Evolutionary conservation across 1,284 basidiomycete species (phyloP).

Genomic region (Cryptococcus hybrid): DNA sequence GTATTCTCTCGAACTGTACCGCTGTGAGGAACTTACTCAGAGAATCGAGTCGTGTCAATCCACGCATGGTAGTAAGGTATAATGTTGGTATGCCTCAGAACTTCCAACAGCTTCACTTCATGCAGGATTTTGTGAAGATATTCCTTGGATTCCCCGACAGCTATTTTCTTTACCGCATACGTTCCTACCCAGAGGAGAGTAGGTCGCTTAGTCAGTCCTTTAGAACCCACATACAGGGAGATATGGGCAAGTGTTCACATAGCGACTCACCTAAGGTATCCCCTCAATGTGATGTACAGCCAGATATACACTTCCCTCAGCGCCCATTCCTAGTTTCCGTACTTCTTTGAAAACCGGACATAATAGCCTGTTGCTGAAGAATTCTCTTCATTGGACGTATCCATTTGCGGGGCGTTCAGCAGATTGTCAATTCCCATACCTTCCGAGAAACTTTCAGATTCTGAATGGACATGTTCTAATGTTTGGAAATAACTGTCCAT

Average conservation of each 20-base stretch:
- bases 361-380: conserved; percentile 53
- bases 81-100: conserved; percentile 86
- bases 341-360: conserved; percentile 82
- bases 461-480: conserved; percentile 41
- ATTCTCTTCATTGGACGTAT: conserved; percentile 19
- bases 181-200: conserved; percentile 21
- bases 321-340: conserved; percentile 81
- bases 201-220: too few species aligned
- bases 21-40: conserved; percentile 40
- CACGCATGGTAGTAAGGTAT: conserved; percentile 94
- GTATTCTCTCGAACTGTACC: too few species aligned
- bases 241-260: neutral
- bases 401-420: conserved; percentile 3
- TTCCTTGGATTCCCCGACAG: conserved; percentile 79
- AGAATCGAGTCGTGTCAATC: conserved; percentile 82
- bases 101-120: conserved; percentile 80
- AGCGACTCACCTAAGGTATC: conserved; percentile 26
- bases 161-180: conserved; percentile 94
- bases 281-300: conserved; percentile 36
- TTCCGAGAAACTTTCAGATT: conserved; percentile 39
- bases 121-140: conserved; percentile 78
- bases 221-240: neutral
- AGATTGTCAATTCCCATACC: neutral
- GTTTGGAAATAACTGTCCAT: conserved; percentile 37
- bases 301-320: conserved; percentile 77